These are phyloP conservation scores for Ligustrum vulgare DNA, from an alignment of 257 asterid species.

Conservation along the genomic window DNA sequence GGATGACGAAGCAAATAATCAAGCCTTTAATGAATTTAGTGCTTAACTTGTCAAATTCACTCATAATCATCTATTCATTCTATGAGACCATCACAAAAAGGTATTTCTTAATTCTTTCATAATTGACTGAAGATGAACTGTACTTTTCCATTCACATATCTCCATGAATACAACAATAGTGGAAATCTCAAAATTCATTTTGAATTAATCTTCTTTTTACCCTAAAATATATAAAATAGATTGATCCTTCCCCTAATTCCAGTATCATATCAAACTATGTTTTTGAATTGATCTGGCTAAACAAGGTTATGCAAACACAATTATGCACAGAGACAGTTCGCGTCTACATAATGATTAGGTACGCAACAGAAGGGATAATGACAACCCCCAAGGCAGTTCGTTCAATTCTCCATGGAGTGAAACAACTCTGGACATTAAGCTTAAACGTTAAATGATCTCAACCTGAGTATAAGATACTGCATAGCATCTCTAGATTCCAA, in stretches of 20 bases:
- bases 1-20: not conserved
- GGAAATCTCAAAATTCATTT: not conserved
- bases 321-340: not conserved
- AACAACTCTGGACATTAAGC: not conserved
- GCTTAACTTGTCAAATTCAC: not conserved
- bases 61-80: not conserved
- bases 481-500: not conserved
- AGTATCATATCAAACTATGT: not conserved
- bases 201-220: not conserved
- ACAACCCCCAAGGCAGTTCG: not conserved
- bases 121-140: not conserved
- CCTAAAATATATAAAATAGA: no score
- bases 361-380: not conserved
- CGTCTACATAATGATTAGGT: not conserved
- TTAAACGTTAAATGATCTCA: not conserved
- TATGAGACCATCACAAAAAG: not conserved
- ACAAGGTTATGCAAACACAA: not conserved
- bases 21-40: not conserved
- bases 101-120: not conserved
- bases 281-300: not conserved
- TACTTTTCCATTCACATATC: not conserved
- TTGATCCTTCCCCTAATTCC: not conserved
- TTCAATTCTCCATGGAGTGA: not conserved
- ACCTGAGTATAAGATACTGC: constrained; percentile 3
- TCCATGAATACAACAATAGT: not conserved